These are phyloP conservation scores for Jaapia argillacea DNA, from an alignment of 768 basidiomycete species.

Conservation along the genomic window DNA sequence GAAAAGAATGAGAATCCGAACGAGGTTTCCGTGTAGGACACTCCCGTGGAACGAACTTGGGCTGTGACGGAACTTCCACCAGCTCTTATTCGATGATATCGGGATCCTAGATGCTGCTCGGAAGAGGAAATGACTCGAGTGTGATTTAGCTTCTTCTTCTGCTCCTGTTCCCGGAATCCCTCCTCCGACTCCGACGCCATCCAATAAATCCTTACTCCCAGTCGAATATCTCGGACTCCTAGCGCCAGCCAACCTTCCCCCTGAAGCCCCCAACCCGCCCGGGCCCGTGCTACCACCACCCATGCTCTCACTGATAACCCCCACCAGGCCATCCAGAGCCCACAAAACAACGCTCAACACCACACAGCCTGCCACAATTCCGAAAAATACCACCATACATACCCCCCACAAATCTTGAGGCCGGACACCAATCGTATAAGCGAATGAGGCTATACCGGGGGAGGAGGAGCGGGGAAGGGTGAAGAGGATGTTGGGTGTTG, in stretches of 20 bases:
- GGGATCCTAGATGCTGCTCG: conserved; percentile 27
- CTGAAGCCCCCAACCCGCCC: conserved; percentile 23
- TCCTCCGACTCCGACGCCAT: conserved; percentile 17
- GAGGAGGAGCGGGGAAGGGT: conserved; percentile 52
- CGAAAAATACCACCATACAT: conserved; percentile 76
- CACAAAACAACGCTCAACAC: conserved; percentile 62
- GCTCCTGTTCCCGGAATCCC: conserved; percentile 7
- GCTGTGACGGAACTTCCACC: conserved; percentile 49
- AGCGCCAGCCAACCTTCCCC: conserved; percentile 9
- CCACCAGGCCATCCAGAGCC: conserved; percentile 51
- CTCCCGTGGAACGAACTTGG: conserved; percentile 74
- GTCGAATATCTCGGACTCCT: conserved; percentile 33
- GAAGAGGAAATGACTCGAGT: conserved; percentile 31
- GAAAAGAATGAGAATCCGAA: conserved; percentile 84
- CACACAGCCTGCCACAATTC: conserved; percentile 65
- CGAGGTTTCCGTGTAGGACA: conserved; percentile 82
- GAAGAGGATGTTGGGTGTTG: conserved; percentile 64
- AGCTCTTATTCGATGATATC: conserved; percentile 25
- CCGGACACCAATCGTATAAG: conserved; percentile 73
- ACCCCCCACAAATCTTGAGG: conserved; percentile 76
- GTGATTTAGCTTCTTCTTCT: conserved; percentile 42
- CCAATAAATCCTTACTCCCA: conserved; percentile 43
- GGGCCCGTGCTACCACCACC: conserved; percentile 20
- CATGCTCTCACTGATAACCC: conserved; percentile 19
- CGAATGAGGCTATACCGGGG: conserved; percentile 73